Percentiles rank a stretch among this genome's conserved stretches.
Evolutionary conservation across 2,329 filamentous ascomycete species (phyloP).

Genomic region (Sclerotinia sclerotiorum): DNA sequence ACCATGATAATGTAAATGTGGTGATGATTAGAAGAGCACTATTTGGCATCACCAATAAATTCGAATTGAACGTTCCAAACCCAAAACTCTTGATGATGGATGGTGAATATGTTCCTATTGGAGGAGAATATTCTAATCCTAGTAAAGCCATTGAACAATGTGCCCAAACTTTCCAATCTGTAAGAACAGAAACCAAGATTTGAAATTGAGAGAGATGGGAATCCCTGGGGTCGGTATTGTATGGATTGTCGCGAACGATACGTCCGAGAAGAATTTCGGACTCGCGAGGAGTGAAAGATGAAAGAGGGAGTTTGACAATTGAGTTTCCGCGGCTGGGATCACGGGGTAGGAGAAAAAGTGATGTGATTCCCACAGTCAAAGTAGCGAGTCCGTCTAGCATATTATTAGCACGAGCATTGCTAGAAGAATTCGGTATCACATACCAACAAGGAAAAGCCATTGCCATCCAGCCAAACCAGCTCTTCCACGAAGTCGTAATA

Average conservation of each 20-base stretch:
- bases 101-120: slow-evolving; percentile 21
- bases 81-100: slow-evolving; percentile 32
- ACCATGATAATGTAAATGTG: slow-evolving; percentile 31
- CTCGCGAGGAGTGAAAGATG: slow-evolving; percentile 16
- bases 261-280: slow-evolving; percentile 16
- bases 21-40: slow-evolving; percentile 42
- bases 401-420: slow-evolving; percentile 20
- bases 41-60: slow-evolving; percentile 47
- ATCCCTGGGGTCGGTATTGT: slow-evolving; percentile 19
- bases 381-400: slow-evolving; percentile 26
- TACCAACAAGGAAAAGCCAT: slow-evolving; percentile 49
- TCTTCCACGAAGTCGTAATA: slow-evolving; percentile 54
- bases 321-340: slow-evolving; percentile 21
- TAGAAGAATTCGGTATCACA: slow-evolving; percentile 25
- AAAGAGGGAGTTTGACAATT: slow-evolving; percentile 15
- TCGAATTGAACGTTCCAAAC: slow-evolving; percentile 46
- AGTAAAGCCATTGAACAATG: slow-evolving; percentile 23
- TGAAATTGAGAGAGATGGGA: slow-evolving; percentile 22
- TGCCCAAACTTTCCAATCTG: slow-evolving; percentile 23
- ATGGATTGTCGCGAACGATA: slow-evolving; percentile 19
- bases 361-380: slow-evolving; percentile 26
- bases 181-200: slow-evolving; percentile 17
- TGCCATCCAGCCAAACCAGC: slow-evolving; percentile 56
- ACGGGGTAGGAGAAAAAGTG: slow-evolving; percentile 19
- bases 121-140: slow-evolving; percentile 18